Conservation (phyloP, 148 eudicot species). For the Vaccinium macrocarpon region DNA sequence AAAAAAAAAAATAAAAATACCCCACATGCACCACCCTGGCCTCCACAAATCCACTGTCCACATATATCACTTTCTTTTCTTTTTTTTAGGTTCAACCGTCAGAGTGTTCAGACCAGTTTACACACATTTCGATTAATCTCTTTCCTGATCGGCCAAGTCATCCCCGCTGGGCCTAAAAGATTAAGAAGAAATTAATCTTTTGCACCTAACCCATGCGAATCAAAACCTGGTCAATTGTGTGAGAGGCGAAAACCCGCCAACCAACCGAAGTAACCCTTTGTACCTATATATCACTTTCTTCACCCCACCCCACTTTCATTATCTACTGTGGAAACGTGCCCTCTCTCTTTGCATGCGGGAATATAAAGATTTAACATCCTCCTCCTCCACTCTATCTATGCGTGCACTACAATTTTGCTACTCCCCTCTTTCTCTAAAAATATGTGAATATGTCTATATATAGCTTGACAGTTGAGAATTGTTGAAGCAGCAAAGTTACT, state of each 20-base stretch:
- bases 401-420: background rate
- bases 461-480: background rate
- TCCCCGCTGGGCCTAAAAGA: too few relatives aligned
- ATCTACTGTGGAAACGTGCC: conserved; percentile 18
- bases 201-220: too few relatives aligned
- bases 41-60: background rate
- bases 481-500: background rate
- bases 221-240: too few relatives aligned
- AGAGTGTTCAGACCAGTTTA: too few relatives aligned
- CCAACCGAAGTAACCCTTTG: too few relatives aligned
- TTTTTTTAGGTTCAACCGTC: too few relatives aligned
- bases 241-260: too few relatives aligned
- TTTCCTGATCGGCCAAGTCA: too few relatives aligned
- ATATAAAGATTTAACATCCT: conserved; percentile 12
- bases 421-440: background rate
- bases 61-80: too few relatives aligned
- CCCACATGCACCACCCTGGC: background rate
- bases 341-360: conserved; percentile 26
- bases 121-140: rapidly evolving
- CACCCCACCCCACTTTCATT: conserved; percentile 14
- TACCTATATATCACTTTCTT: background rate
- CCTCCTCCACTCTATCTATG: conserved; percentile 1
- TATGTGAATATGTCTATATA: background rate
- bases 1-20: background rate
- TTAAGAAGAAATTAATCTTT: too few relatives aligned